phyloP scores from a whole-genome alignment of 2,329 filamentous ascomycete species.

The Paracorniculantispora psalliotae region DNA sequence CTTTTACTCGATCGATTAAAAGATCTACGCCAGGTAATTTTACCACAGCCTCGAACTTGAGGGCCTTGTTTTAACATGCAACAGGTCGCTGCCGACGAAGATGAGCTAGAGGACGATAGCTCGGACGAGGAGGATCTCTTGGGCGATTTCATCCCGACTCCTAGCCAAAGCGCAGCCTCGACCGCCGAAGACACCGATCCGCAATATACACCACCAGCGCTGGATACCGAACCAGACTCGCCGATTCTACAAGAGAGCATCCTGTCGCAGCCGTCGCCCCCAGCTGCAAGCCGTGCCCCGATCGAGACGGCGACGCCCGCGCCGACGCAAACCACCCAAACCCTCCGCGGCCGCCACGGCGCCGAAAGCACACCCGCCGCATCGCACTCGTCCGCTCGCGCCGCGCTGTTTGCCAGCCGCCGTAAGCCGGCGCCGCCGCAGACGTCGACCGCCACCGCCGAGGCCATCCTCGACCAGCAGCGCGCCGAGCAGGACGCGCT shows the following conservation, averaged over 20 bases:
- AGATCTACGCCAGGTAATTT: constrained; percentile 59
- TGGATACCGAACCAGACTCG: constrained; percentile 31
- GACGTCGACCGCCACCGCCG: constrained; percentile 50
- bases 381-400: constrained; percentile 34
- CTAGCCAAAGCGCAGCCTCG: constrained; percentile 48
- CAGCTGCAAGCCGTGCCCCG: constrained; percentile 15
- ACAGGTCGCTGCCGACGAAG: constrained; percentile 30
- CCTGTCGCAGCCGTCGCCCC: constrained; percentile 31
- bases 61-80: no score
- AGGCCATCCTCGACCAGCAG: constrained; percentile 71
- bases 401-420: constrained; percentile 40
- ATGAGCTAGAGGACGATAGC: constrained; percentile 37
- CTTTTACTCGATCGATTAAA: constrained; percentile 60
- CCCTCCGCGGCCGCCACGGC: constrained; percentile 30
- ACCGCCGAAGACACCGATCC: constrained; percentile 34
- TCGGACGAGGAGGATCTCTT: constrained; percentile 55
- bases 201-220: constrained; percentile 47
- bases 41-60: no score
- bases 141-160: constrained; percentile 49
- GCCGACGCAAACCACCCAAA: constrained; percentile 30
- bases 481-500: constrained; percentile 78
- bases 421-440: constrained; percentile 31
- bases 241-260: constrained; percentile 20
- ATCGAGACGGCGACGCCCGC: constrained; percentile 9
- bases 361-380: constrained; percentile 16